Base-by-base conservation (phyloP, 345 rosid genomes). In the Excoecaria cochinchinensis region DNA sequence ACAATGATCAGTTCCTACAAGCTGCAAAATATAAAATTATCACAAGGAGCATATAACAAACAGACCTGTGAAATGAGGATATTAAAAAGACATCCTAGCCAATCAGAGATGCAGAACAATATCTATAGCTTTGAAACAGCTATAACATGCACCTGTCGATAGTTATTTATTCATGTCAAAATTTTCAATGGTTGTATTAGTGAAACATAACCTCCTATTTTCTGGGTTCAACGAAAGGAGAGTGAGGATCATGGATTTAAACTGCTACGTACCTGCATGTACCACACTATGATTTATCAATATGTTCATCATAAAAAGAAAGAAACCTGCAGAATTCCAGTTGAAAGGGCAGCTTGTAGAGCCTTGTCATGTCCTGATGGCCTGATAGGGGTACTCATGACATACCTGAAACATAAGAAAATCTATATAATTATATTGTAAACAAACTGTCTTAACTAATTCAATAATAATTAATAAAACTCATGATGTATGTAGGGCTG, bases 1-100 rank as follows among this genome's bases (percentile, higher is more conserved):
- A 77, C 99, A 93, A 76, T 95, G 99, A 86, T 95, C 99, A 71
- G 99, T 95, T 81, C 99, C 99, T 55, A 95, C 95, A 70, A 93
- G 97, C 98, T 93, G 93, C 83, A 87, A 25, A 77, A 71, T 21
- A 69, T 68, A 70, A 65, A 65, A 72, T 73, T 19, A n/a, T n/a
- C n/a, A n/a, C n/a, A n/a, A n/a, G n/a, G n/a, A n/a, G n/a, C n/a
- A n/a, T 15, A 77, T 6, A 56, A 70, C 60, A 51, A 13, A 71
- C 67, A 31, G n/a, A n/a, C n/a, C n/a, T n/a, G n/a, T n/a, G n/a
- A n/a, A n/a, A n/a, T n/a, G n/a, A n/a, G n/a, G n/a, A n/a, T n/a
- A n/a, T n/a, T n/a, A n/a, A n/a, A n/a, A 67, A 21, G 38, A 40
- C 13, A 31, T 46, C 31, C 46, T 40, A 42, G 42, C 44, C 8